Evolutionary conservation across 192 early-diverging fungal species (phyloP).

Genomic region (Geranomyces variabilis): DNA sequence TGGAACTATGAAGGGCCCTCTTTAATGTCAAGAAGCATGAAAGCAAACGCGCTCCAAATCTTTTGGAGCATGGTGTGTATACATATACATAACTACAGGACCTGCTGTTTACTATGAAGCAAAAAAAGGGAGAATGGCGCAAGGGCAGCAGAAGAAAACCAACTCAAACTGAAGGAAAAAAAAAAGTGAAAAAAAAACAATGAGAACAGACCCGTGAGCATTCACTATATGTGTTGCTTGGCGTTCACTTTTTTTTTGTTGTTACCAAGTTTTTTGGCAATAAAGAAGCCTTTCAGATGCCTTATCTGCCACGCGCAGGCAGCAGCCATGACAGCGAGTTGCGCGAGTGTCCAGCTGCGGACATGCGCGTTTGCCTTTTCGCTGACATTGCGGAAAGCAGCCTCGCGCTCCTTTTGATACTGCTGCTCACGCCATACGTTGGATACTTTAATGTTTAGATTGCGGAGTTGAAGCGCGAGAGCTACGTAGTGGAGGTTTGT

Average conservation of each 20-base stretch:
- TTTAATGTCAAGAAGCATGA: too few species aligned
- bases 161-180: too few species aligned
- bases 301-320: constrained; percentile 80
- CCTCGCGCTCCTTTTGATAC: constrained; percentile 88
- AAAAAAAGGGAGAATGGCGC: too few species aligned
- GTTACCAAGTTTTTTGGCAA: constrained; percentile 84
- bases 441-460: constrained; percentile 79
- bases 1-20: too few species aligned
- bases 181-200: too few species aligned
- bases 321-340: constrained; percentile 73
- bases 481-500: constrained; percentile 57
- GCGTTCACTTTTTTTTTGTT: background rate
- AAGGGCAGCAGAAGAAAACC: too few species aligned
- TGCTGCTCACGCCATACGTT: constrained; percentile 87
- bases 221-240: too few species aligned
- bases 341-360: constrained; percentile 85
- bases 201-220: too few species aligned
- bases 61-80: too few species aligned
- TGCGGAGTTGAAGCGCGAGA: constrained; percentile 70
- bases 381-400: constrained; percentile 85
- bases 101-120: too few species aligned
- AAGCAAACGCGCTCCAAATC: too few species aligned
- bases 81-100: too few species aligned
- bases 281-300: constrained; percentile 83
- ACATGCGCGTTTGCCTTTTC: constrained; percentile 83